Base-by-base conservation (phyloP, 2,329 filamentous ascomycete genomes). In the Pseudocercospora eumusae region DNA sequence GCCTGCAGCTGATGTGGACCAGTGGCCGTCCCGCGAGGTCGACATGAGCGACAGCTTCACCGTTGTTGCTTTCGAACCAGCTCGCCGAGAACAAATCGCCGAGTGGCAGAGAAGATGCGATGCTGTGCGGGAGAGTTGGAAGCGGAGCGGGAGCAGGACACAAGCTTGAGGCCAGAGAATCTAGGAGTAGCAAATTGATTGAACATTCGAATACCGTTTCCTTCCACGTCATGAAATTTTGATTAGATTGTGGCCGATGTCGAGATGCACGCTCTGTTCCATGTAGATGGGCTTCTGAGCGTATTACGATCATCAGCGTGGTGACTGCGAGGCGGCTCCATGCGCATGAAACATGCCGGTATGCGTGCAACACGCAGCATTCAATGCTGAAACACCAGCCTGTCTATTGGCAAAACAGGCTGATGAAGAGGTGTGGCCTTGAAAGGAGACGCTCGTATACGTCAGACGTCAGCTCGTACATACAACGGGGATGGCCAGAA, bases 1-100 rank as follows among this genome's bases (percentile, higher is more conserved):
- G 15, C 21, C 21, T 15, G 23, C 23, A 21, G 45, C 20, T 2
- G 64, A 59, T 4, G 44, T 60, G 9, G 64, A 63, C 15, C 56
- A 62, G 1, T 62, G 60, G 60, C 23, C 52, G 4, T 55, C 13
- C 3, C 28, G 44, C 27, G 60, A 59, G 6, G 27, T 59, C 15
- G 60, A 59, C 23, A 36, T 59, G 13, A 40, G 56, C 18, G 60
- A 62, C n/a, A 62, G 60, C 33, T 21, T 56, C 8, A 62, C 56
- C 23, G 49, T 50, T 31, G 60, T 62, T 25, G 60, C 58, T n/a
- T 56, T 23, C 11, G 44, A 47, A 18, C 20, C 36, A 21, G 13
- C 5, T 2, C 23, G 53, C 18, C 56, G 60, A 10, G 42, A 55
- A 20, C 36, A 59, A 52, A 62, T 62, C 31, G 56, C 55, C 18